A percentile compares a stretch with the other conserved stretches of the same genome.
Evolutionary conservation across 1,284 basidiomycete species (phyloP).

Genomic region (Marasmius tenuissimus): DNA sequence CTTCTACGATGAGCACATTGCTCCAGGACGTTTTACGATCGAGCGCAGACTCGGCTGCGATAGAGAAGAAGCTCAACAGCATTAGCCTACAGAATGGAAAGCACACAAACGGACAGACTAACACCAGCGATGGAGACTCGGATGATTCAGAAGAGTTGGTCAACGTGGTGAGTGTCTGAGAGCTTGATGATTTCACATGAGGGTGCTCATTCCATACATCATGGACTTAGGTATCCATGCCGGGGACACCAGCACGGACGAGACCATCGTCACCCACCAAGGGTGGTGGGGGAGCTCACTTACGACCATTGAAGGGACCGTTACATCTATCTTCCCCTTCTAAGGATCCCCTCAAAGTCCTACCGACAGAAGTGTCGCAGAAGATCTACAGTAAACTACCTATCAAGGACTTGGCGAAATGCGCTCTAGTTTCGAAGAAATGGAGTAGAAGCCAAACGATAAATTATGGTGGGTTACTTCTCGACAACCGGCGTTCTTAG

Average conservation of each 20-base stretch:
- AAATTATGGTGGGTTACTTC: constrained; percentile 72
- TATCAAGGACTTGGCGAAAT: constrained; percentile 70
- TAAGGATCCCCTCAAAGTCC: constrained; percentile 63
- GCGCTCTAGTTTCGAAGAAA: constrained; percentile 78
- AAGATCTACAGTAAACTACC: constrained; percentile 68
- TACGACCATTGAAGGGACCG: constrained; percentile 38
- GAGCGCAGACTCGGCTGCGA: constrained; percentile 41
- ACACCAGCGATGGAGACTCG: constrained; percentile 30
- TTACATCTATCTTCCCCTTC: constrained; percentile 33
- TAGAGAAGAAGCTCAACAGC: constrained; percentile 41
- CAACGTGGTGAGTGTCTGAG: constrained; percentile 58
- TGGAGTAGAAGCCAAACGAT: constrained; percentile 87
- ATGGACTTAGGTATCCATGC: constrained; percentile 57
- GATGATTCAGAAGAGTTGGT: constrained; percentile 72
- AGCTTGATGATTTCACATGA: neutral
- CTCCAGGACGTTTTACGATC: constrained; percentile 72
- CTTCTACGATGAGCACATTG: constrained; percentile 56
- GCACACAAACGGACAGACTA: constrained; percentile 4
- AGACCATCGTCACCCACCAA: constrained; percentile 63
- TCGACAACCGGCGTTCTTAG: neutral
- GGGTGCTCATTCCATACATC: neutral
- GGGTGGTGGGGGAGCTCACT: constrained; percentile 34
- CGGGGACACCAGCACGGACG: constrained; percentile 68
- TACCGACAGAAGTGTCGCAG: constrained; percentile 82
- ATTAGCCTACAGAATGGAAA: constrained; percentile 23